Evolutionary conservation across 352 stramenopile genomes (phyloP), one percentile per base, ranked within the genome.

Genomic region (Phytopythium vexans): DNA sequence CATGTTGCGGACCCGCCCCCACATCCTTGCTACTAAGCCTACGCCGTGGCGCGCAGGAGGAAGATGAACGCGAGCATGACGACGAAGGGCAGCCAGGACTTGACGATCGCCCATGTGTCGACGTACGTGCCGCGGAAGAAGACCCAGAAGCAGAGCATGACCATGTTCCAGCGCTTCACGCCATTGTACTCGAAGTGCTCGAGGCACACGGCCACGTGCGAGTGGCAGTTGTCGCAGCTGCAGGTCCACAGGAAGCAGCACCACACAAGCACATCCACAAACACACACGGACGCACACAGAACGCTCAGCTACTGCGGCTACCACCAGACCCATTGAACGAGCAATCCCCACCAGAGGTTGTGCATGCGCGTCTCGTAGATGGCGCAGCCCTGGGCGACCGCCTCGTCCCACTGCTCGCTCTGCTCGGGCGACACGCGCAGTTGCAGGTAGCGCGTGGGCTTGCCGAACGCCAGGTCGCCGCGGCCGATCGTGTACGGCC

Each of bases 221-320:
- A 98, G 73, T 99, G 96, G 67, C 96, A 99, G 73, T 99, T 99
- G 71, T 98, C 94, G 66, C 94, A 98, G 61, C 72, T 84, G 8
- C 35, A 33, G 3, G 8, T 36, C 16, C 34, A 58, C 40, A 39
- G 12, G 27, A 47, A 41, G 3, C 21, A 34, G 16, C 45, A 58
- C 15, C 33, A 46, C 14, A n/a, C 27, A 31, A 27, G 2, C 1
- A 27, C 21, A 27, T 2, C 21, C 21, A 27, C 6, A 1, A 1
- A 3, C 15, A 14, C 16, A 36, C 15, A 15, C 16, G 8, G 16
- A 15, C 27, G 15, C 6, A 43, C 11, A 36, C 35, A 32, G 16
- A 49, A 55, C 7, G n/a, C 5, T 7, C 21, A 44, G n/a, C 27
- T 45, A 4, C 8, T 15, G 11, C 8, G n/a, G 47, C 38, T 31